Conservation (phyloP, 805 yeast genomes). For the Yamadazyma akitaensis region DNA sequence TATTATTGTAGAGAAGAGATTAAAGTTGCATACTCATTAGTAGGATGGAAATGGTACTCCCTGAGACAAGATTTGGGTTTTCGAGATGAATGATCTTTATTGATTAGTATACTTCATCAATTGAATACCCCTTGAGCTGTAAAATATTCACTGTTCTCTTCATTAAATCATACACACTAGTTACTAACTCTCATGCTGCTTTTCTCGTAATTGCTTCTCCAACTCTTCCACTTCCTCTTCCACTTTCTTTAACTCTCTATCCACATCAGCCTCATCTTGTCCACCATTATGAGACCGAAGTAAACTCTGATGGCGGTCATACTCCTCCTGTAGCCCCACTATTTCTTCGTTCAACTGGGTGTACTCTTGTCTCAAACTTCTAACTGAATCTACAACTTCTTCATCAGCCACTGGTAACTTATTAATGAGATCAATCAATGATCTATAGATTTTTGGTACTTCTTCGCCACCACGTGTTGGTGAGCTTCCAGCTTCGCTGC, state of each 20-base stretch:
- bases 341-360: slow-evolving; percentile 35
- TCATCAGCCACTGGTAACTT: slow-evolving; percentile 19
- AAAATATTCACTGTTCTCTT: neutral
- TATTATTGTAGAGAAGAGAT: neutral
- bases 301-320: slow-evolving; percentile 43
- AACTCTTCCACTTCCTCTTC: slow-evolving; percentile 44
- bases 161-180: neutral
- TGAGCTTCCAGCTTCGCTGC: slow-evolving; percentile 10
- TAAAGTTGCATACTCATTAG: neutral
- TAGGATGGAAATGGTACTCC: neutral
- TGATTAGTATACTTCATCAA: no score
- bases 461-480: slow-evolving; percentile 10
- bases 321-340: slow-evolving; percentile 37
- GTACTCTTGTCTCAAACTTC: slow-evolving; percentile 40
- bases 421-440: slow-evolving; percentile 10
- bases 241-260: slow-evolving; percentile 25
- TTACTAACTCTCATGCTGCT: neutral
- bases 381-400: slow-evolving; percentile 23
- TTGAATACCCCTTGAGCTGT: no score
- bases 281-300: slow-evolving; percentile 23
- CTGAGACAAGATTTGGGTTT: no score
- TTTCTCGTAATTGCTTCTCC: slow-evolving; percentile 31
- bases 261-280: slow-evolving; percentile 3
- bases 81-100: no score
- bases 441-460: slow-evolving; percentile 7